Percentiles rank a stretch among this genome's conserved stretches.
These are phyloP conservation scores for Pezicula radicicola DNA, from an alignment of 2,329 filamentous ascomycete genomes.

Conservation along the genomic window DNA sequence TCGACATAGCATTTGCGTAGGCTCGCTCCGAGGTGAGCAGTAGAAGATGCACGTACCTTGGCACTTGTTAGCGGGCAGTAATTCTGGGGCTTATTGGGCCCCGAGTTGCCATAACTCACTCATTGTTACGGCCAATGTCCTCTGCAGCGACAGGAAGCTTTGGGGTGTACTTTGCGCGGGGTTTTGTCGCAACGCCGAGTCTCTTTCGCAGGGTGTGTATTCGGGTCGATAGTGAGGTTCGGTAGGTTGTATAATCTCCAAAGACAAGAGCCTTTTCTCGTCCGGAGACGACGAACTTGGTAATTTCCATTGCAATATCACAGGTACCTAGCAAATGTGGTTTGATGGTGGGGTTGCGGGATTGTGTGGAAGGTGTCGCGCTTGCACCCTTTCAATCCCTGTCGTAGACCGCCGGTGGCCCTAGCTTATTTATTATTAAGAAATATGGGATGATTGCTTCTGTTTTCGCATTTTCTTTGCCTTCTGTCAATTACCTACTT, in stretches of 20 bases:
- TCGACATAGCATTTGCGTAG: slow-evolving; percentile 94
- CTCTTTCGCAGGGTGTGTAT: slow-evolving; percentile 82
- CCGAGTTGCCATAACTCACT: slow-evolving; percentile 50
- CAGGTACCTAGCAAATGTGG: background rate
- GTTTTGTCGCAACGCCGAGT: slow-evolving; percentile 78
- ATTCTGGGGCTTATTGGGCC: no score
- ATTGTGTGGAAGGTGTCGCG: no score
- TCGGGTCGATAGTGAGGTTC: slow-evolving; percentile 73
- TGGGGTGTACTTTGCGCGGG: slow-evolving; percentile 79
- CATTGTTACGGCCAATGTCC: slow-evolving; percentile 70
- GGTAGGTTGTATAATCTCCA: slow-evolving; percentile 86
- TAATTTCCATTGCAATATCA: slow-evolving; percentile 73
- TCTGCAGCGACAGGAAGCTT: slow-evolving; percentile 70
- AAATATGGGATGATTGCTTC: no score
- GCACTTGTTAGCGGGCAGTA: slow-evolving; percentile 8
- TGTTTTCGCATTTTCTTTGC: no score
- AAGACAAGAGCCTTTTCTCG: slow-evolving; percentile 82
- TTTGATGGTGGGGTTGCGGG: slow-evolving; percentile 5
- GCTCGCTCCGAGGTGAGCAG: slow-evolving; percentile 85
- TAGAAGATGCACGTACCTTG: slow-evolving; percentile 72
- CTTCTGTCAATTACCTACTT: no score
- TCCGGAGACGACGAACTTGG: slow-evolving; percentile 73
- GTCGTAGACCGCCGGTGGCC: background rate
- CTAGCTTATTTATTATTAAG: no score
- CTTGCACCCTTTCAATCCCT: background rate